Conservation (phyloP, 2,329 filamentous ascomycete genomes). For the Cadophora sp. region DNA sequence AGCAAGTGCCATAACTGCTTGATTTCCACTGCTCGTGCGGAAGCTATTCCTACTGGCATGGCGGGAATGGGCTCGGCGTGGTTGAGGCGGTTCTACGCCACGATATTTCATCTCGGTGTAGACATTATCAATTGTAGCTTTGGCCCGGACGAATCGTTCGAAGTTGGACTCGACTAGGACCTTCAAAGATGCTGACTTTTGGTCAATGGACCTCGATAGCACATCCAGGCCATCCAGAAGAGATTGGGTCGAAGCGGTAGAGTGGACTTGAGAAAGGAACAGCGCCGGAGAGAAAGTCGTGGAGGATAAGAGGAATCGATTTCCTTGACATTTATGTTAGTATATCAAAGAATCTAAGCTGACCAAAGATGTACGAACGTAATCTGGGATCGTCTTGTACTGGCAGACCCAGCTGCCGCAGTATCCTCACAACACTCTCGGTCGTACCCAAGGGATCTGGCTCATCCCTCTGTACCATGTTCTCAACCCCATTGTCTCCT, state of each 20-base stretch:
- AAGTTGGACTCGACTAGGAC: constrained; percentile 98
- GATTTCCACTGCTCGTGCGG: constrained; percentile 49
- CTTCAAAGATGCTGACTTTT: constrained; percentile 96
- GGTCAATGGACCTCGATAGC: constrained; percentile 90
- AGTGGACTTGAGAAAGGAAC: constrained; percentile 92
- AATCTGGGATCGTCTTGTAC: constrained; percentile 84
- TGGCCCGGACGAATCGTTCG: constrained; percentile 95
- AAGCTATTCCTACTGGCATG: constrained; percentile 48
- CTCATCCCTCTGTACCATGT: constrained; percentile 88
- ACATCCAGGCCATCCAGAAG: constrained; percentile 84
- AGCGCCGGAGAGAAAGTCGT: constrained; percentile 93
- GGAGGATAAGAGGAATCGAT: constrained; percentile 93
- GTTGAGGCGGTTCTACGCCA: constrained; percentile 58
- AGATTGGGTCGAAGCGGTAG: constrained; percentile 80
- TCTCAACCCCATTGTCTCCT: constrained; percentile 72
- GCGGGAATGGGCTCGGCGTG: constrained; percentile 48
- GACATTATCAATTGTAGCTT: constrained; percentile 97
- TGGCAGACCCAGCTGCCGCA: constrained; percentile 78
- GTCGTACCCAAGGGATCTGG: constrained; percentile 88
- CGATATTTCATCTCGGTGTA: constrained; percentile 95
- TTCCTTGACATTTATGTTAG: constrained; percentile 60
- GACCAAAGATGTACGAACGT: constrained; percentile 59
- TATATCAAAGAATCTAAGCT: constrained; percentile 9
- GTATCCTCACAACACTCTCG: constrained; percentile 82
- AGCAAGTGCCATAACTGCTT: constrained; percentile 40